Base-by-base conservation (phyloP, 495 filamentous ascomycete genomes). In the Aspergillus coremiiformis region DNA sequence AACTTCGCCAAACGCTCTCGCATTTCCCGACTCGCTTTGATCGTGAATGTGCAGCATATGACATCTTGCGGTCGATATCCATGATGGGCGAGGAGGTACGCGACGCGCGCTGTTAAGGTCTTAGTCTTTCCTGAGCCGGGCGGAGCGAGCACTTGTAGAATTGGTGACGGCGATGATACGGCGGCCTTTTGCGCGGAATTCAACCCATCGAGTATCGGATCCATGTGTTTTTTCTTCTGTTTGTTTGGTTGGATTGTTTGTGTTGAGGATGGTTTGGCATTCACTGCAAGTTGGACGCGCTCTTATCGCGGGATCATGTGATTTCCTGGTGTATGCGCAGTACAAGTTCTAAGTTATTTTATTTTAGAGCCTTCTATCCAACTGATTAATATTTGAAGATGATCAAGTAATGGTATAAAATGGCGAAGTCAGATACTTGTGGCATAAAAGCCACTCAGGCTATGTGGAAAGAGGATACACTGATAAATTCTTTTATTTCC, bases 21-120 rank as follows among this genome's bases (percentile, higher is more conserved):
- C 94, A 99, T 99, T 69, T 99, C 94, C 15, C 86, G 83, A 15
- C 93, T 88, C 4, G 93, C 93, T 66, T 97, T 99, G 65, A 95
- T 88, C 3, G 94, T 99, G 64, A 99, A 99, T 0, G 94, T 99
- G 53, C 92, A 92, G 50, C 95, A 94, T 39, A 99, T 84, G 63
- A 99, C 81, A 75, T 97, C 93, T 74, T 89, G 85, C 57, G 94
- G 91, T 37, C 82, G 82, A 59, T 89, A 83, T 26, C 83, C 80
- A 55, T 87, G 72, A 56, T 87, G 75, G n/a, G 81, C 77, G 44
- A 99, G 80, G n/a, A 97, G 81, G 75, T 94, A 95, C 51, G 92
- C 94, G 48, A 95, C 90, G 51, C 94, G 84, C 32, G 94, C 86
- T 0, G 92, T 97, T 30, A 99, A 78, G 3, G 94, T 97, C 70